A percentile compares a stretch with the other conserved stretches of the same genome.
Evolutionary conservation across 2,329 filamentous ascomycete species (phyloP).

Genomic region (Apiospora marii): DNA sequence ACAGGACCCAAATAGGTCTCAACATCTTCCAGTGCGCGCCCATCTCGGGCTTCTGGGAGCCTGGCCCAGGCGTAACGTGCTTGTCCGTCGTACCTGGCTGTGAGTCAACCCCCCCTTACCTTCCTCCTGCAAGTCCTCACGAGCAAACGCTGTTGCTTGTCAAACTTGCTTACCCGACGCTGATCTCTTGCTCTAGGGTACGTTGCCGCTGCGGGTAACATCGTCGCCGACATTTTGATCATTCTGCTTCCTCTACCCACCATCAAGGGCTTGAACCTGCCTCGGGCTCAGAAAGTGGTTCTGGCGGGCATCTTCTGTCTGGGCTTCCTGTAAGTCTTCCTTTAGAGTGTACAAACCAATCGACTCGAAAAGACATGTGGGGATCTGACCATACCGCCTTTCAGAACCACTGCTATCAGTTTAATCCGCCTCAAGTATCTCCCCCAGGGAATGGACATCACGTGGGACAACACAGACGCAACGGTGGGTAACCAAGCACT

Average conservation of each 20-base stretch:
- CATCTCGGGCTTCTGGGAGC: slow-evolving; percentile 21
- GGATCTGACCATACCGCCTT: background rate
- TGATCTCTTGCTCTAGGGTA: background rate
- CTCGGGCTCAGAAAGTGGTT: background rate
- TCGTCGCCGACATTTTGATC: background rate
- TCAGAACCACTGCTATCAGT: background rate
- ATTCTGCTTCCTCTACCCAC: background rate
- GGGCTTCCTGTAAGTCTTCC: background rate
- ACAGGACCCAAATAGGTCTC: background rate
- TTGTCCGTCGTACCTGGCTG: background rate
- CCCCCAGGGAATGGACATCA: background rate
- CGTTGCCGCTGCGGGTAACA: slow-evolving; percentile 2
- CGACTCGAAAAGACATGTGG: too few relatives aligned
- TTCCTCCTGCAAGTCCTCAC: background rate
- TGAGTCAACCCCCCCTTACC: background rate
- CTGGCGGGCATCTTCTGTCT: slow-evolving; percentile 6
- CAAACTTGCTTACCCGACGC: background rate
- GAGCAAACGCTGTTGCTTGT: background rate
- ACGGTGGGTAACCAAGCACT: background rate
- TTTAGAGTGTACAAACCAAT: background rate
- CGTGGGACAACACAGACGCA: background rate
- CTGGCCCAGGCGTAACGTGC: background rate
- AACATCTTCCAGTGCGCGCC: background rate
- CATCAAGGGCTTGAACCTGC: slow-evolving; percentile 5
- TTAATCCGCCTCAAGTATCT: background rate